phyloP scores from a whole-genome alignment of 2,329 filamentous ascomycete genomes.

The Aplosporella prunicola region DNA sequence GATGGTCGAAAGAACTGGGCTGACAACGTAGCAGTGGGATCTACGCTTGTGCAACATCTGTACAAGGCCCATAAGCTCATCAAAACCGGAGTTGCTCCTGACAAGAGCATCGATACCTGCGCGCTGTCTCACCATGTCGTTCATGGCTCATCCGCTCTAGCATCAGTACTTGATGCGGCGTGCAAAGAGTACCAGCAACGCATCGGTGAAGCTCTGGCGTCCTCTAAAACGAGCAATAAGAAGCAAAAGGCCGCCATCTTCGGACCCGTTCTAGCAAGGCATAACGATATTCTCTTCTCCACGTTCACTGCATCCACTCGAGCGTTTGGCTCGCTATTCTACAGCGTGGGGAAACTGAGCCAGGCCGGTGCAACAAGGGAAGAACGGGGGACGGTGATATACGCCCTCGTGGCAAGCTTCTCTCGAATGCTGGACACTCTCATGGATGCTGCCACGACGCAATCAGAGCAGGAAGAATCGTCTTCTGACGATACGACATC shows the following conservation, averaged over 20 bases:
- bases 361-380: conserved; percentile 13
- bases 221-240: neutral
- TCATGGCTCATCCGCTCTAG: conserved; percentile 17
- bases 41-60: conserved; percentile 14
- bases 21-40: neutral
- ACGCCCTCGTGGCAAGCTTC: conserved; percentile 30
- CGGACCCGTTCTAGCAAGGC: neutral
- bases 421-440: conserved; percentile 25
- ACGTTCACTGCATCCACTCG: conserved; percentile 21
- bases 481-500: neutral
- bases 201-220: neutral
- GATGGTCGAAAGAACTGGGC: neutral
- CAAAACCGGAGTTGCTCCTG: conserved; percentile 12
- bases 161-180: conserved; percentile 17
- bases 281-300: conserved; percentile 1
- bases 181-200: conserved; percentile 12
- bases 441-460: conserved; percentile 17
- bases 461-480: neutral
- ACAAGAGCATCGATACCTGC: too few relatives aligned
- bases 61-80: conserved; percentile 23
- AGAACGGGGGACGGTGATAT: conserved; percentile 19
- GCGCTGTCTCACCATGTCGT: conserved; percentile 21
- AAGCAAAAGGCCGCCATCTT: neutral
- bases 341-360: conserved; percentile 20
- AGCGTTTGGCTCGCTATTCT: conserved; percentile 23